Percentiles rank a stretch among this genome's conserved stretches.
These are phyloP conservation scores for Fraxinus cuspidata DNA, from an alignment of 257 asterid species.

Conservation along the genomic window DNA sequence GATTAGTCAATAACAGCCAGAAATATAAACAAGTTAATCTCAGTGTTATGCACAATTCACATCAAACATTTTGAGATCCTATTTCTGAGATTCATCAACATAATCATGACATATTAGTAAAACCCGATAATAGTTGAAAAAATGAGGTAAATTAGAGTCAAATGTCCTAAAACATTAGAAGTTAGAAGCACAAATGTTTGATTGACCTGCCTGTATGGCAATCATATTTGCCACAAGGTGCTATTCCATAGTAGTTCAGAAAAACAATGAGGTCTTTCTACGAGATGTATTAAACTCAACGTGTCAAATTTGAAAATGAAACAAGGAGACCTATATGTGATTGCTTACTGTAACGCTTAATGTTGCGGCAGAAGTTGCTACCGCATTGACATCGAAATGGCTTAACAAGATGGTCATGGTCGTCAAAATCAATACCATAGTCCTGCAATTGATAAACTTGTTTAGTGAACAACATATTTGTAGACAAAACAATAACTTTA, in stretches of 20 bases:
- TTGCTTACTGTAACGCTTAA: constrained; percentile 41
- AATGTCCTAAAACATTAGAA: background rate
- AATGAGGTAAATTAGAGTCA: background rate
- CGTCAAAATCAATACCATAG: constrained; percentile 58
- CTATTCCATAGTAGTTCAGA: background rate
- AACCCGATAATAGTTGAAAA: background rate
- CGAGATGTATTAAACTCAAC: background rate
- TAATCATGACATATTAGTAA: background rate
- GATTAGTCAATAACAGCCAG: background rate
- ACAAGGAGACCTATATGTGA: background rate
- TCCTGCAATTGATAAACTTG: constrained; percentile 37
- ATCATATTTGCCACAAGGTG: background rate
- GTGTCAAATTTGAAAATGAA: background rate
- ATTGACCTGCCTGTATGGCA: background rate
- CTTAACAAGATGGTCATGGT: constrained; percentile 49
- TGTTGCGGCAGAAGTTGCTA: constrained; percentile 51
- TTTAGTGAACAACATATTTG: background rate
- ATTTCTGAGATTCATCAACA: background rate
- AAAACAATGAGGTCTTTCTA: background rate
- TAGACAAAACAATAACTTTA: background rate
- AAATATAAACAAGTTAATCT: background rate
- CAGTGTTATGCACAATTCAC: background rate
- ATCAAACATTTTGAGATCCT: background rate
- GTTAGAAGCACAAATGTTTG: background rate
- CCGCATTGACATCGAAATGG: constrained; percentile 55